phyloP scores from a whole-genome alignment of 2,329 filamentous ascomycete genomes.

The Drechslerella stenobrocha region DNA sequence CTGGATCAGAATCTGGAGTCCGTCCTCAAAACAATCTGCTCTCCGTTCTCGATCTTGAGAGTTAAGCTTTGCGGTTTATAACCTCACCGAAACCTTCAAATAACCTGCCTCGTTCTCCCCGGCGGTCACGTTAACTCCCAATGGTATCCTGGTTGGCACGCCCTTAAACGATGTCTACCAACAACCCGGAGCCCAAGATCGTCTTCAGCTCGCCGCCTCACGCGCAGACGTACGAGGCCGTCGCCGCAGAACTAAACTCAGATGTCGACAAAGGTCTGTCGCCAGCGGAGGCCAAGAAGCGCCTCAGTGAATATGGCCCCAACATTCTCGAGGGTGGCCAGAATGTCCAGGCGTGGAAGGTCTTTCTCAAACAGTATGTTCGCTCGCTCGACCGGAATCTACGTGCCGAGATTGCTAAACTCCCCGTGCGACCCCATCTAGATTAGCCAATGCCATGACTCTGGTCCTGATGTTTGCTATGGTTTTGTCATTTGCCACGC shows the following conservation, averaged over 20 bases:
- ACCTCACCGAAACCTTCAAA: neutral
- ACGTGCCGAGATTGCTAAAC: neutral
- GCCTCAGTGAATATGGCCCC: conserved; percentile 65
- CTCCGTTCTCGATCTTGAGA: conserved; percentile 35
- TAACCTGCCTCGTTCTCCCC: neutral
- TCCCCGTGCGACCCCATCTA: neutral
- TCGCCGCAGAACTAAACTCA: conserved; percentile 66
- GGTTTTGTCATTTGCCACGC: conserved; percentile 63
- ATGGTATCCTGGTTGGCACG: conserved; percentile 29
- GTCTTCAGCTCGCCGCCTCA: conserved; percentile 54
- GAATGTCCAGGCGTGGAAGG: conserved; percentile 68
- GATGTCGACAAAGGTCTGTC: conserved; percentile 70
- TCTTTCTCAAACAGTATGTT: conserved; percentile 70
- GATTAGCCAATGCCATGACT: conserved; percentile 45
- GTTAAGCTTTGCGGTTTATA: conserved; percentile 11
- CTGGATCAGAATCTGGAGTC: conserved; percentile 35
- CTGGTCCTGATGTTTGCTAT: conserved; percentile 63
- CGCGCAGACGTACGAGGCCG: conserved; percentile 64
- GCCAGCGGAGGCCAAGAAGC: conserved; percentile 63
- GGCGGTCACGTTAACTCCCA: conserved; percentile 7
- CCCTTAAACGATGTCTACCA: conserved; percentile 32
- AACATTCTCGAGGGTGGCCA: conserved; percentile 73
- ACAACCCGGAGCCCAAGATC: conserved; percentile 27
- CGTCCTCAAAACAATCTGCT: conserved; percentile 31
- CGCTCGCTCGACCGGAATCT: conserved; percentile 69